phyloP scores from a whole-genome alignment of 129 eudicot genomes.

The Flaveria ramosissima region DNA sequence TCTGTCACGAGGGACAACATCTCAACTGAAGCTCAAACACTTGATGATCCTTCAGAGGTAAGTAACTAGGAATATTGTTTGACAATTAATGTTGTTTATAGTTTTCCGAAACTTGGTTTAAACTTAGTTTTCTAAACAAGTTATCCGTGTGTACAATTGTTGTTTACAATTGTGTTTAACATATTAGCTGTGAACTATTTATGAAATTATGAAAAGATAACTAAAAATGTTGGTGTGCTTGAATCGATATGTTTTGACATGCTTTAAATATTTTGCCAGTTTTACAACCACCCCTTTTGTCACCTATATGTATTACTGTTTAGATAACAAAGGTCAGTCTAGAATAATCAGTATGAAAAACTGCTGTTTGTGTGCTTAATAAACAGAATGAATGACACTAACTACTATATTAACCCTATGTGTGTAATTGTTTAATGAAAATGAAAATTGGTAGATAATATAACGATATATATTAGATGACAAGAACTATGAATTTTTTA shows the following conservation, averaged over 20 bases:
- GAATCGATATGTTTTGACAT: not conserved
- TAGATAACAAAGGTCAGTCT: not conserved
- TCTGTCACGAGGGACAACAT: slow-evolving; percentile 36
- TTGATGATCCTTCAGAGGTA: slow-evolving; percentile 56
- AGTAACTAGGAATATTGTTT: not conserved
- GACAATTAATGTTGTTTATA: not conserved
- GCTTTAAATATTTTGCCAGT: not conserved
- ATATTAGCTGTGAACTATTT: not conserved
- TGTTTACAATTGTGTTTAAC: not conserved
- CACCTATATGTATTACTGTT: not conserved
- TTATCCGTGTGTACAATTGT: not conserved
- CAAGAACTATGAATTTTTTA: not conserved
- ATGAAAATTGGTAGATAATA: not conserved
- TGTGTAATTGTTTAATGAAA: not conserved
- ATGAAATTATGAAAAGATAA: not conserved
- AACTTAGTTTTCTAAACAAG: not conserved
- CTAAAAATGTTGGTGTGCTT: not conserved
- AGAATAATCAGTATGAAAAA: no score
- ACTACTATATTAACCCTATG: not conserved
- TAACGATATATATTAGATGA: not conserved
- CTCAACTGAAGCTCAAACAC: slow-evolving; percentile 36
- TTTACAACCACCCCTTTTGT: not conserved
- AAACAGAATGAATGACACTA: not conserved
- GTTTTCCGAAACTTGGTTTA: not conserved
- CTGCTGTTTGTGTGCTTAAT: no score